A percentile compares a stretch with the other conserved stretches of the same genome.
phyloP scores from a whole-genome alignment of 306 rosid species.

The Clitoria ternatea region DNA sequence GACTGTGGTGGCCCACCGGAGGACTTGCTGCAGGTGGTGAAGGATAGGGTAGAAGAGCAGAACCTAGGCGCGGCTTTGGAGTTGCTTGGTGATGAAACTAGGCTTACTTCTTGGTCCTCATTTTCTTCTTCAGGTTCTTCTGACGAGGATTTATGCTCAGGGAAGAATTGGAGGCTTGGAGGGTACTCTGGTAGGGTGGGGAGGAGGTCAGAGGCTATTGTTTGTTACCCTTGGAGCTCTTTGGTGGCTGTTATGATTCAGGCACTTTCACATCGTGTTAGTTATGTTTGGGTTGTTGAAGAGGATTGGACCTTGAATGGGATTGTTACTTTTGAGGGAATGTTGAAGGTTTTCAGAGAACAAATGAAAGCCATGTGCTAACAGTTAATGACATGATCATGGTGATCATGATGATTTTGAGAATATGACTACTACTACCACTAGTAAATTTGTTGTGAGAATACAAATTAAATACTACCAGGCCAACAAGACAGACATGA shows the following conservation, averaged over 20 bases:
- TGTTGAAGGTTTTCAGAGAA: conserved; percentile 68
- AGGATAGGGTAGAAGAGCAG: conserved; percentile 50
- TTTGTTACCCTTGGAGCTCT: conserved; percentile 77
- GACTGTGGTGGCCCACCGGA: conserved; percentile 69
- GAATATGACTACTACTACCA: background rate
- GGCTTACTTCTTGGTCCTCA: conserved; percentile 45
- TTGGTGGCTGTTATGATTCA: conserved; percentile 88
- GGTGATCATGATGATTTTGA: background rate
- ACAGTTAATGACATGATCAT: background rate
- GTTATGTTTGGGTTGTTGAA: conserved; percentile 82
- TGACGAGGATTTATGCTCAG: conserved; percentile 58
- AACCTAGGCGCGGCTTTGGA: conserved; percentile 48
- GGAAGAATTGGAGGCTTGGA: conserved; percentile 46
- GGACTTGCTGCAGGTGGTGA: conserved; percentile 64
- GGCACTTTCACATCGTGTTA: conserved; percentile 71
- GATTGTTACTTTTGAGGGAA: conserved; percentile 55
- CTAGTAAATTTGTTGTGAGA: background rate
- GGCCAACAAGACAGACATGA: background rate
- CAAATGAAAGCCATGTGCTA: conserved; percentile 41
- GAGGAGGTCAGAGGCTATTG: conserved; percentile 67
- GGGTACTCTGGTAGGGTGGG: conserved; percentile 50
- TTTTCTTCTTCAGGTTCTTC: conserved; percentile 67
- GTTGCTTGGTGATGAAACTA: conserved; percentile 49
- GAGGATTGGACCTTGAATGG: conserved; percentile 69
- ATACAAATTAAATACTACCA: background rate